Conservation (phyloP, 345 rosid genomes). For the Syzygium grande region DNA sequence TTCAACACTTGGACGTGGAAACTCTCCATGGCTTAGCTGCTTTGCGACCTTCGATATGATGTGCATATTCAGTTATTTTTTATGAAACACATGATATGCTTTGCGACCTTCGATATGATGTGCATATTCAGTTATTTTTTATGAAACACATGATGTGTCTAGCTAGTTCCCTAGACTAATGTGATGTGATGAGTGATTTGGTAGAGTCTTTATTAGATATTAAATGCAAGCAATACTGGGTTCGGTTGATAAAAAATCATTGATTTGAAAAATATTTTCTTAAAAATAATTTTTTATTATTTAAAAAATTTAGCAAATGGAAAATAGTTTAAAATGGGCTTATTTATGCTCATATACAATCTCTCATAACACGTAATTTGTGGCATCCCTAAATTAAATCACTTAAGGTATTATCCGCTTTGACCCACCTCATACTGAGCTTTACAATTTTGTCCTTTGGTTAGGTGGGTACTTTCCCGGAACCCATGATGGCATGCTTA, state of each 20-base stretch:
- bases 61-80: not conserved
- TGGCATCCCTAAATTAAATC: accelerated
- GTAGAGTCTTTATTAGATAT: not conserved
- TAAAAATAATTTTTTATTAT: not conserved
- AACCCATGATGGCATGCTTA: not conserved
- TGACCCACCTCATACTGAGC: accelerated
- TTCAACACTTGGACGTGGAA: not conserved
- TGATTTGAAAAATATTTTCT: not conserved
- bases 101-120: not conserved
- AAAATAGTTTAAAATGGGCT: not conserved
- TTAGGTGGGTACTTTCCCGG: no score
- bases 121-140: not conserved
- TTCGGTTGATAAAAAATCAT: not conserved
- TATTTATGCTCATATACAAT: accelerated
- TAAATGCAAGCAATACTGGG: not conserved
- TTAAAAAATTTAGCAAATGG: not conserved
- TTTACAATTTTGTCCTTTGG: not conserved
- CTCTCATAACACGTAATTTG: not conserved
- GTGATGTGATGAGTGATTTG: not conserved
- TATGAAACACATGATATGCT: not conserved
- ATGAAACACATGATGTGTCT: not conserved
- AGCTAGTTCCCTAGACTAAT: not conserved
- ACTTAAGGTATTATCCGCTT: not conserved
- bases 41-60: not conserved
- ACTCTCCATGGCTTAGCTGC: not conserved